Evolutionary conservation across 441 rosid genomes (phyloP).

Genomic region (Syzygium syzygioides): DNA sequence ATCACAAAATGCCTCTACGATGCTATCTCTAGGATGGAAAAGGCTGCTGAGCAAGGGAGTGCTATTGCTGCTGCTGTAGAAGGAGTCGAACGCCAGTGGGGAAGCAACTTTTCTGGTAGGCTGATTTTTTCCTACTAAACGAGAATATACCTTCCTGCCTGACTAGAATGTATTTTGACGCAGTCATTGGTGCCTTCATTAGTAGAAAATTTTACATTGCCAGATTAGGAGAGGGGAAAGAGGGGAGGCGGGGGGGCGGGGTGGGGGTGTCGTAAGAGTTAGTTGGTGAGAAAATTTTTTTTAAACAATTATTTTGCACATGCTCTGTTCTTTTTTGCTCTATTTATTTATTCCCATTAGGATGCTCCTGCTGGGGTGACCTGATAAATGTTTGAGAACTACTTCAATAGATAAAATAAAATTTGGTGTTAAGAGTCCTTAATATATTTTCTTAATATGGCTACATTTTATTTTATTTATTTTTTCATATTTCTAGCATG

Average conservation of each 20-base stretch:
- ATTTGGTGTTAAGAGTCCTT: background rate
- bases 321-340: background rate
- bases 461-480: background rate
- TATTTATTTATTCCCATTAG: background rate
- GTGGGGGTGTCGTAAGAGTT: background rate
- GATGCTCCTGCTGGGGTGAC: background rate
- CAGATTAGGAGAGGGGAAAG: background rate
- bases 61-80: conserved; percentile 96
- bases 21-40: conserved; percentile 94
- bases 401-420: background rate
- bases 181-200: background rate
- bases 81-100: conserved; percentile 91
- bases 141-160: background rate
- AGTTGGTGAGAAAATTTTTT: background rate
- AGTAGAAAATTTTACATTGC: background rate
- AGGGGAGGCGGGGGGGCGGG: background rate
- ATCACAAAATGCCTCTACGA: conserved; percentile 91
- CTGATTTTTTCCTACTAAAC: background rate
- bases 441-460: background rate
- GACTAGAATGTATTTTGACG: background rate
- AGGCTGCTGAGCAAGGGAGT: conserved; percentile 94
- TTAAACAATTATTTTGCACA: background rate
- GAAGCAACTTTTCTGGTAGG: conserved; percentile 55
- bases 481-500: background rate
- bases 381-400: background rate